Evolutionary conservation across 306 rosid genomes (phyloP), one percentile per base, ranked within the genome.

Genomic region (Canavalia ensiformis): DNA sequence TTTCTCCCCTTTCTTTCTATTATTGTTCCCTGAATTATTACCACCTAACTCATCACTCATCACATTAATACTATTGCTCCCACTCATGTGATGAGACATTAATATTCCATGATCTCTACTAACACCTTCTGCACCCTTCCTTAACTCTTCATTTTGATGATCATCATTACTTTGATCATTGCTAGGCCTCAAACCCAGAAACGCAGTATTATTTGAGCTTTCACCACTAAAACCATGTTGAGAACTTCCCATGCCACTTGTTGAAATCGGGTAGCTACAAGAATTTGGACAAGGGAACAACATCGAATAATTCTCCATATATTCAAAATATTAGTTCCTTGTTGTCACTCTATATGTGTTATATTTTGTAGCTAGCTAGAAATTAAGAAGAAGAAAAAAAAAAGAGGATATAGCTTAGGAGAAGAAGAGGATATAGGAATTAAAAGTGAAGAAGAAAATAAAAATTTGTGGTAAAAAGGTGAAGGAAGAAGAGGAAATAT

Each of bases 221-320:
- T 81, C 85, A 63, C 87, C 87, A 31, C 59, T 56, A 10, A 77
- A 79, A 49, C 18, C 62, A 46, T 68, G 62, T 9, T 58, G 78
- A 44, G 84, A 81, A 64, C 63, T 64, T 67, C 70, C 84, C 73
- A 81, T 56, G 31, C 0, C 69, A 29, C 44, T 83, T 0, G 82
- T 37, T 66, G 89, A 47, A 72, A 86, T 28, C 2, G 72, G 81
- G 75, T 51, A 69, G 49, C 72, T 71, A 3, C 89, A 66, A 4
- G 90, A 75, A 41, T 88, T 30, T 1, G 90, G 77, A 72, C 87
- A 79, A 29, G 94, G 94, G 66, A 90, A 87, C 82, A 90, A 77
- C 88, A 87, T 82, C 33, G 87, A 79, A 82, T 86, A 87, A 55
- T 84, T 87, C 46, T 90, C 94, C 97, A 88, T 88, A 10, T 71